Evolutionary conservation across 2,329 filamentous ascomycete genomes (phyloP), one percentile per base, ranked within the genome.

Genomic region (Trichoderma koningii): DNA sequence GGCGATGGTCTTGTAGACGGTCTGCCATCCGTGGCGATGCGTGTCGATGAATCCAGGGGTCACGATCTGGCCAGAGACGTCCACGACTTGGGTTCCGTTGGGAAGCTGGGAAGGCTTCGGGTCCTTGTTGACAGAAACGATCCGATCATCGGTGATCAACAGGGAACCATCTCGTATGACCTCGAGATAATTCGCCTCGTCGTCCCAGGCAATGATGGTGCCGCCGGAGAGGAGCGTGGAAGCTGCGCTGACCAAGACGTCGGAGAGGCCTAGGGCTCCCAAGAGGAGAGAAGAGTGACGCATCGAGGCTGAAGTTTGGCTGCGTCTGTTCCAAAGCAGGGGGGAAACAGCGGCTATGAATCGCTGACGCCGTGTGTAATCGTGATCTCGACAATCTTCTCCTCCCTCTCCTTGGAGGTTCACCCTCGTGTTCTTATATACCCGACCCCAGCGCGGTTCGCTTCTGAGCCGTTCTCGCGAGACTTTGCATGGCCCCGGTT

Each of bases 1-100:
- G 1, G 68, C 80, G 1, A 87, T 69, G 0, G 83, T 85, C 69
- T 83, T 84, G 69, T 81, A 79, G 10, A 77, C 81, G 0, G 84
- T 85, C 69, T 86, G 82, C 85, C 84, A 85, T 0, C 80, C 77
- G 66, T 85, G 82, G 1, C 80, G 79, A 68, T 87, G 84, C 0
- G 83, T 86, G 71, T 86, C 82, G 65, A 87, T 76, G 71, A 87
- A 85, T 9, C 85, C 84, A 0, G 83, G 82, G 0, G 79, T 79
- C 59, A 86, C 76, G 65, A 85, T 86, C 69, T 84, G 82, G 60
- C 79, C 75, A 0, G 76, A 77, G 45, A 79, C 80, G 67, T 86
- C 79, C n/a, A 86, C 73, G 1, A 79, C 66, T 57, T 83, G 75
- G 1, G 75, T 75, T 44, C 52, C 38, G 3, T 10, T 2, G 3